These are phyloP conservation scores for Neofusicoccum umdonicola DNA, from an alignment of 2,329 filamentous ascomycete species.

Conservation along the genomic window DNA sequence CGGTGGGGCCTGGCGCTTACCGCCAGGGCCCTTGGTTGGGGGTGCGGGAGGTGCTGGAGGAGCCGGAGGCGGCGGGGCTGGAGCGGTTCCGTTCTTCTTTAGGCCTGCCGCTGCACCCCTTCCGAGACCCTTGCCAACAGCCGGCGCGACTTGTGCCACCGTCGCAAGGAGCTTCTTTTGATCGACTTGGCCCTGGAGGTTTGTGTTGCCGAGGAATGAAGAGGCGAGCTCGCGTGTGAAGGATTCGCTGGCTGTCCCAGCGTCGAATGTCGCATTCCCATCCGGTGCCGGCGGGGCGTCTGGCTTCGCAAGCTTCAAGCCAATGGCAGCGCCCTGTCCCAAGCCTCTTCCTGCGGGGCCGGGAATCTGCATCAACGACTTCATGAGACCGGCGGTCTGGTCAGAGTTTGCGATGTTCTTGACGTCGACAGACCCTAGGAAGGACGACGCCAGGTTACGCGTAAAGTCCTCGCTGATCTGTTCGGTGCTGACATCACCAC, in stretches of 20 bases:
- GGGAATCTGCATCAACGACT: not conserved
- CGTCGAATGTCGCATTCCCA: not conserved
- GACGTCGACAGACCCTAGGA: not conserved
- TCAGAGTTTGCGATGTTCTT: not conserved
- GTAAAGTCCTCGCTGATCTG: not conserved
- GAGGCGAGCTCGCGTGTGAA: constrained; percentile 3
- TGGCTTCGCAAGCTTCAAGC: constrained; percentile 7
- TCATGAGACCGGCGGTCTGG: not conserved
- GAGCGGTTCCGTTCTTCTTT: not conserved
- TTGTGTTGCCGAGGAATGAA: not conserved
- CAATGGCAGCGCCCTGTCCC: not conserved
- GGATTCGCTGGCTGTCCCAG: not conserved
- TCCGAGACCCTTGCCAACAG: constrained; percentile 1
- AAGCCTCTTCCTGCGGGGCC: not conserved
- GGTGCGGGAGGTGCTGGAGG: not conserved
- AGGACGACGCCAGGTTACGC: not conserved
- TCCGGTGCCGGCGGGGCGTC: not conserved
- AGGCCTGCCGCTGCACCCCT: not conserved
- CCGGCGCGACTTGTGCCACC: not conserved
- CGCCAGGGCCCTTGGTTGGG: not conserved
- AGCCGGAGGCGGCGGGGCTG: not conserved
- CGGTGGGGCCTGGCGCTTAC: too few species aligned
- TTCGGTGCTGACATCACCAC: not conserved
- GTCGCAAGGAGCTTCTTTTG: not conserved
- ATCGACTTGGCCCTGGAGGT: not conserved